These are phyloP conservation scores for Hsuehochloa calcarea DNA, from an alignment of 176 grass and related monocot species.

Conservation along the genomic window DNA sequence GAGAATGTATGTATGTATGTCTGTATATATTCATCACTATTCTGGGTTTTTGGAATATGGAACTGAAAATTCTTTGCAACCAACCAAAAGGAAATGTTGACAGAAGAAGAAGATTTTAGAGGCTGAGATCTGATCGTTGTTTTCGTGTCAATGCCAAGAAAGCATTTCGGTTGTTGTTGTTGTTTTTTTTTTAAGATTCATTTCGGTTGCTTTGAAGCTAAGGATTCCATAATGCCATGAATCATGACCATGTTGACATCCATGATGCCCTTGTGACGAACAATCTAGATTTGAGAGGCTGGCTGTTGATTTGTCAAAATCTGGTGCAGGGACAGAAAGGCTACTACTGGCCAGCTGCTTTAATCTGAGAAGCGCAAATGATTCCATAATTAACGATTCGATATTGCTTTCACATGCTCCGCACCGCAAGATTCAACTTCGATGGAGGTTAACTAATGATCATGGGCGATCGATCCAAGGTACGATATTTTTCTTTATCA, in stretches of 20 bases:
- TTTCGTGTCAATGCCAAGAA: neutral
- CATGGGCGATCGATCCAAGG: neutral
- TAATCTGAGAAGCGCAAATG: neutral
- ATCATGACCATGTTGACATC: neutral
- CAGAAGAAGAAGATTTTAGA: neutral
- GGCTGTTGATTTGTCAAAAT: conserved; percentile 30
- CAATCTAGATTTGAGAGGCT: conserved; percentile 13
- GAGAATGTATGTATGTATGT: neutral
- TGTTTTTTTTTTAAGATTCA: neutral
- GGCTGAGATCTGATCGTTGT: neutral
- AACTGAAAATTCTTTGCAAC: neutral
- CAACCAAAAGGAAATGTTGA: neutral
- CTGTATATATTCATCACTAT: neutral
- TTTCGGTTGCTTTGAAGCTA: conserved; percentile 46
- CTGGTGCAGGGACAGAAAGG: neutral
- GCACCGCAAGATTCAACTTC: neutral
- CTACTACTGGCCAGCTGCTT: neutral
- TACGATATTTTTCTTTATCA: neutral
- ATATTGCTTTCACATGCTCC: neutral
- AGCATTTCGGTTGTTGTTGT: conserved; percentile 43
- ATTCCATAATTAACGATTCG: neutral
- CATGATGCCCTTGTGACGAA: conserved; percentile 18
- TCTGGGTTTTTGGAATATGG: neutral
- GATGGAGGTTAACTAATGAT: neutral
- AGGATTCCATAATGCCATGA: conserved; percentile 24